Evolutionary conservation across 441 rosid species (phyloP), one percentile per base, ranked within the genome.

Genomic region (Adansonia gregorii): DNA sequence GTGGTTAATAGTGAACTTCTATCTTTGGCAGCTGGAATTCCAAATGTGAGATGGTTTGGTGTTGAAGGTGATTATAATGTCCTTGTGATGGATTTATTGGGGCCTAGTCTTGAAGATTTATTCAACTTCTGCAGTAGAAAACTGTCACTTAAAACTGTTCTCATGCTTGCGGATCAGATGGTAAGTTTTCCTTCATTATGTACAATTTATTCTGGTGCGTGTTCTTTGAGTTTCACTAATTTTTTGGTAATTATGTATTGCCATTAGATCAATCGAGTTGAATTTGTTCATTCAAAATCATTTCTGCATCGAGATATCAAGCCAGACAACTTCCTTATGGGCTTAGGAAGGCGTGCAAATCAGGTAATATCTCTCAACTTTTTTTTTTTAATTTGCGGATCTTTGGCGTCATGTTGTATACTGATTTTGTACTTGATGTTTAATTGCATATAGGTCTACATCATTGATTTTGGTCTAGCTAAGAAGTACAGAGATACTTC

Each of bases 161-260:
- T 95, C 77, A 95, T 95, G 99, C 97, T 95, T 64, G 99, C 99
- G 1, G 99, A 94, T 86, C 98, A 95, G 86, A 94, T 95, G 97
- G 99, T 95, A 78, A 15, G 78, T 79, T 70, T 77, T 0, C n/a
- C 48, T 27, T n/a, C 45, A 55, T 19, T 17, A 8, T 20, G 12
- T 48, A 19, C 15, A 1, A 46, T 67, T 22, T 48, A 41, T 66
- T 52, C 9, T 75, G 51, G 61, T 60, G 48, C 54, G 72, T 20
- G 59, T 69, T 19, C 46, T 67, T 39, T 63, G 35, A 22, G 54
- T 54, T 61, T 73, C 68, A 15, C 52, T 74, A 48, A 61, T 6
- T 14, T 66, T 71, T 69, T 78, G 73, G 66, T 60, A 75, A 45
- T 48, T 35, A 76, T 59, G 17, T 58, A 39, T 80, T 12, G 12